A percentile compares a stretch with the other conserved stretches of the same genome.
Conservation (phyloP, 768 basidiomycete genomes). For the Naganishia vishniacii region DNA sequence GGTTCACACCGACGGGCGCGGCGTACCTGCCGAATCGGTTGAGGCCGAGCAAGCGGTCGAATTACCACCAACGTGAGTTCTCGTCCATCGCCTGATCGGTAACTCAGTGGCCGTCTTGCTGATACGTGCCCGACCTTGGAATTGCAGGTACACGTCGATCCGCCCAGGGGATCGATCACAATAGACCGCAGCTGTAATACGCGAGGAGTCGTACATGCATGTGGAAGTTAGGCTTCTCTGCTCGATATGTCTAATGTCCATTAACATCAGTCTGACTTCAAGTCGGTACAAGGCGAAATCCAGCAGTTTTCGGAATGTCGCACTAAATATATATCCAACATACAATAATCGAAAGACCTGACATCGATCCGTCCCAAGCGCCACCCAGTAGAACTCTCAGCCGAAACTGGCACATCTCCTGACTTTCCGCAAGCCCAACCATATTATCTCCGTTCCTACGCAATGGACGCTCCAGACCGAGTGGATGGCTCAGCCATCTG, state of each 20-base stretch:
- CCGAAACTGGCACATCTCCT: too few relatives aligned
- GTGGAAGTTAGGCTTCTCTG: too few relatives aligned
- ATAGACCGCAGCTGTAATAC: background rate
- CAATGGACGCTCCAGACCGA: background rate
- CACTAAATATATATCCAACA: slow-evolving; percentile 14
- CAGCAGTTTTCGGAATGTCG: background rate
- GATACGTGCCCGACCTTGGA: too few relatives aligned
- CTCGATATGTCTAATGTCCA: too few relatives aligned
- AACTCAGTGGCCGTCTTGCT: too few relatives aligned
- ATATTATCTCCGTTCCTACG: background rate
- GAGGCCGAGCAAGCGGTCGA: background rate
- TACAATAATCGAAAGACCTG: background rate
- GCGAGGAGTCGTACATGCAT: too few relatives aligned
- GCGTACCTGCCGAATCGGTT: background rate
- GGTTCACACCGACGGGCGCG: slow-evolving; percentile 1
- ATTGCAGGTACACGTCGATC: slow-evolving; percentile 5
- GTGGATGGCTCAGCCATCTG: slow-evolving; percentile 11
- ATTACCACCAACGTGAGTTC: slow-evolving; percentile 16
- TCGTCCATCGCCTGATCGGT: too few relatives aligned
- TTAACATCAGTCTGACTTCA: too few relatives aligned
- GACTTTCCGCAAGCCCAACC: too few relatives aligned
- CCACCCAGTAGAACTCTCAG: background rate
- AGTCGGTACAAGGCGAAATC: background rate
- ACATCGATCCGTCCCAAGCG: background rate
- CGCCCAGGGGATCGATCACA: slow-evolving; percentile 5